Base-by-base conservation (phyloP, 148 eudicot genomes). In the Heliamphora exappendiculata region DNA sequence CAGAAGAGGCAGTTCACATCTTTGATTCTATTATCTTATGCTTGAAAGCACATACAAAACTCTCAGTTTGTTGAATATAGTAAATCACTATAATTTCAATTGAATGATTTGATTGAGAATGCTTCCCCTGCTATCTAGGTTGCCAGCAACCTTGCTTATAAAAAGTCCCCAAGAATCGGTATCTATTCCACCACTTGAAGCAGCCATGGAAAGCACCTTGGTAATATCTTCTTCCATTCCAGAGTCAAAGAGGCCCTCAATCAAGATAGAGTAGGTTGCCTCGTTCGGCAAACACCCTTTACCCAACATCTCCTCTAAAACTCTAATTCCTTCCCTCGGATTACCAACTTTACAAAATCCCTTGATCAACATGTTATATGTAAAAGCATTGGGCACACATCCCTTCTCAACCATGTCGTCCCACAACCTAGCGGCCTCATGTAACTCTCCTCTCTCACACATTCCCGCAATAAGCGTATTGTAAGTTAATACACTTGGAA, bases 381-480 rank as follows among this genome's bases (percentile, higher is more conserved):
- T 94, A 67, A 87, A 92, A 63, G 90, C 77, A 86, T 89, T 92
- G 19, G 98, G 95, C 42, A 20, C 22, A 49, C 88, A 86, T 65
- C 88, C 85, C 81, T 87, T 90, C 74, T 88, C 97, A 76, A 88
- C 88, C 98, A 94, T 94, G 78, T 88, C 85, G 80, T 94, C 97
- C 96, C 90, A 92, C 81, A 94, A 81, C 78, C 89, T 88, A 70
- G 82, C 95, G 3, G 95, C 97, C 82, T 94, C 97, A 74, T 80
- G 79, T 84, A 94, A 79, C 86, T 90, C 91, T 49, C 97, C 96
- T 4, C 31, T 82, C 72, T 94, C 98, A 73, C 97, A 94, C 96
- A 94, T 84, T 53, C 90, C 93, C 0, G 87, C 91, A 75, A 94
- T 94, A 29, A 92, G 84, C 28, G 82, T 86, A 79, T 94, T 94